A percentile compares a stretch with the other conserved stretches of the same genome.
Evolutionary conservation across 345 rosid species (phyloP).

Genomic region (Syzygium aqueum): DNA sequence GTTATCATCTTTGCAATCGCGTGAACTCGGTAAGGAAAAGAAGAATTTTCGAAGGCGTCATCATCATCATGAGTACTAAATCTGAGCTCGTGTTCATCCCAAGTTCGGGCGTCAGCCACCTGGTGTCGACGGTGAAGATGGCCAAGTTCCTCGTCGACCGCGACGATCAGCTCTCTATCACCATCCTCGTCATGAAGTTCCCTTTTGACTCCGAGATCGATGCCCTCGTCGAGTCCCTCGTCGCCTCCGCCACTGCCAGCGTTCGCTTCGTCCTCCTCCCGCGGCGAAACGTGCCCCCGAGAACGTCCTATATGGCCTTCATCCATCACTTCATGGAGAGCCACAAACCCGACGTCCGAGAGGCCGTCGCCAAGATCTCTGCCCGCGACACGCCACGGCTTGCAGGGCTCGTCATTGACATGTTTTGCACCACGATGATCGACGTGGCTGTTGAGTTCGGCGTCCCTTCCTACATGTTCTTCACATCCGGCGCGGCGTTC

Average conservation of each 20-base stretch:
- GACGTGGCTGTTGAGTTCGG: slow-evolving; percentile 35
- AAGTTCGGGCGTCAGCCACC: slow-evolving; percentile 27
- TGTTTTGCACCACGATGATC: slow-evolving; percentile 39
- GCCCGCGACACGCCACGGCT: slow-evolving; percentile 9
- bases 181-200: slow-evolving; percentile 27
- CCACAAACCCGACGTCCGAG: slow-evolving; percentile 18
- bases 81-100: background rate
- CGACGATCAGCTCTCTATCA: slow-evolving; percentile 28
- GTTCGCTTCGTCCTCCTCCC: slow-evolving; percentile 26
- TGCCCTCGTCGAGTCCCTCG: background rate
- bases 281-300: background rate
- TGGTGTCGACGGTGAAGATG: slow-evolving; percentile 20
- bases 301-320: background rate
- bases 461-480: slow-evolving; percentile 37
- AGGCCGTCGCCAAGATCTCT: slow-evolving; percentile 11
- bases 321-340: background rate
- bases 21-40: background rate
- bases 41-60: background rate
- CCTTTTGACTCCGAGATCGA: background rate
- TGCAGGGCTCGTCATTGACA: slow-evolving; percentile 42
- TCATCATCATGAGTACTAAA: slow-evolving; percentile 1
- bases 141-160: slow-evolving; percentile 32
- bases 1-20: background rate
- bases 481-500: slow-evolving; percentile 22
- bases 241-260: slow-evolving; percentile 10